Base-by-base conservation (phyloP, 495 filamentous ascomycete genomes). In the Lophium mytilinum region DNA sequence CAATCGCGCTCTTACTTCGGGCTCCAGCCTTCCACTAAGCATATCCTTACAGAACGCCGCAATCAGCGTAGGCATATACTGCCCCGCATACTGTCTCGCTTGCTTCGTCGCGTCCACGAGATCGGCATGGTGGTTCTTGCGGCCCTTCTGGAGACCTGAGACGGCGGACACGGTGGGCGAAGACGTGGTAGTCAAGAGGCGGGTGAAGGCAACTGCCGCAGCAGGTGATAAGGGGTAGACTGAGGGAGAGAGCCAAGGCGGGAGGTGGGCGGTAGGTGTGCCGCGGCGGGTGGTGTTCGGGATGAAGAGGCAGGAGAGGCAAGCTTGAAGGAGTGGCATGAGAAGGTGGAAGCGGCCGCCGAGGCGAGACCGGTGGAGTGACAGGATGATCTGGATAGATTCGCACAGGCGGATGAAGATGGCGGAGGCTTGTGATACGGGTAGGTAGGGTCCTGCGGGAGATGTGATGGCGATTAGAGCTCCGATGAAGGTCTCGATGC, bases 161-260 rank as follows among this genome's bases (percentile, higher is more conserved):
- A 90, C 84, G 4, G 86, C 85, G 0, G 84, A 89, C 14, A 81
- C 80, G 12, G 83, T 86, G 12, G 90, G 90, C 52, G 91, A 85
- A 68, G 86, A 90, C 52, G 95, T 78, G 3, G 86, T 77, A 6
- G 83, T 86, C 34, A 96, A 73, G 24, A 94, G 77, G 5, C 88
- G 82, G 7, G 86, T 75, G 68, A 83, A 89, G 30, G 77, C 74
- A 40, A 76, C 71, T 4, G 85, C 85, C 54, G 89, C 79, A 1
- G 69, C 67, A 35, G 78, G 72, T 10, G 57, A 55, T 15, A 71
- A 71, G 52, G 34, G 71, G 53, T 47, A 57, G 74, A 54, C 53
- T 48, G 15, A 61, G 61, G 75, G 59, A 62, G 73, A 58, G 19
- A 78, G 71, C 77, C 75, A 83, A 52, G 71, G 71, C 10, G 74